A percentile compares a stretch with the other conserved stretches of the same genome.
Evolutionary conservation across 306 rosid genomes (phyloP).

Genomic region (Purshia tridentata): DNA sequence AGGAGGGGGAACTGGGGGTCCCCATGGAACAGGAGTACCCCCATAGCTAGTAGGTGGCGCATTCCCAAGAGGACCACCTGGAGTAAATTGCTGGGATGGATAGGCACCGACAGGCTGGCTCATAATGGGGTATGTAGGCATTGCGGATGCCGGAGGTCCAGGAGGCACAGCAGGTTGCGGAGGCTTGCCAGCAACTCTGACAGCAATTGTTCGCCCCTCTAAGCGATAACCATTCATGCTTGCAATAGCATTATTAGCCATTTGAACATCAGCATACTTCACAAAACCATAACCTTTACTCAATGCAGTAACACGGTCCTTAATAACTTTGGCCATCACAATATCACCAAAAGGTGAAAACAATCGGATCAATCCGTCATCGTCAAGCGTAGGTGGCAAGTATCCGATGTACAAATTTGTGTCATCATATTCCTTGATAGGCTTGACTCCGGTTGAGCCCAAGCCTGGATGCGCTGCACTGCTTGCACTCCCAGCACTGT

Average conservation of each 20-base stretch:
- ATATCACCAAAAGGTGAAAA: slow-evolving; percentile 94
- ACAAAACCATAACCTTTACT: slow-evolving; percentile 98
- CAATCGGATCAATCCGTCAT: slow-evolving; percentile 77
- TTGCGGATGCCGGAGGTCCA: slow-evolving; percentile 70
- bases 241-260: slow-evolving; percentile 85
- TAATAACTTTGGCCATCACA: slow-evolving; percentile 96
- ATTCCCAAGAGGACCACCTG: slow-evolving; percentile 70
- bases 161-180: slow-evolving; percentile 93
- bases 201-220: slow-evolving; percentile 94
- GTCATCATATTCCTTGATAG: slow-evolving; percentile 80
- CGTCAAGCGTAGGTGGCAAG: slow-evolving; percentile 91
- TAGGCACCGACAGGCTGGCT: slow-evolving; percentile 72
- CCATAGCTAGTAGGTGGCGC: slow-evolving; percentile 66
- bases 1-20: slow-evolving; percentile 83
- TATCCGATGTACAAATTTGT: slow-evolving; percentile 95
- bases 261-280: slow-evolving; percentile 82
- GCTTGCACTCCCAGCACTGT: slow-evolving; percentile 38
- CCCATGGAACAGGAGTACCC: slow-evolving; percentile 89
- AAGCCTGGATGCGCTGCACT: slow-evolving; percentile 55
- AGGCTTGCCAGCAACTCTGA: slow-evolving; percentile 97
- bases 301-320: slow-evolving; percentile 72
- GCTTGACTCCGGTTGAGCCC: slow-evolving; percentile 64
- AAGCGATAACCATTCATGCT: slow-evolving; percentile 95
- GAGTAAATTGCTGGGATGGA: slow-evolving; percentile 87
- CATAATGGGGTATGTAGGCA: slow-evolving; percentile 71